A percentile compares a stretch with the other conserved stretches of the same genome.
These are phyloP conservation scores for Cardamine chenopodiifolia DNA, from an alignment of 345 rosid genomes.

Conservation along the genomic window DNA sequence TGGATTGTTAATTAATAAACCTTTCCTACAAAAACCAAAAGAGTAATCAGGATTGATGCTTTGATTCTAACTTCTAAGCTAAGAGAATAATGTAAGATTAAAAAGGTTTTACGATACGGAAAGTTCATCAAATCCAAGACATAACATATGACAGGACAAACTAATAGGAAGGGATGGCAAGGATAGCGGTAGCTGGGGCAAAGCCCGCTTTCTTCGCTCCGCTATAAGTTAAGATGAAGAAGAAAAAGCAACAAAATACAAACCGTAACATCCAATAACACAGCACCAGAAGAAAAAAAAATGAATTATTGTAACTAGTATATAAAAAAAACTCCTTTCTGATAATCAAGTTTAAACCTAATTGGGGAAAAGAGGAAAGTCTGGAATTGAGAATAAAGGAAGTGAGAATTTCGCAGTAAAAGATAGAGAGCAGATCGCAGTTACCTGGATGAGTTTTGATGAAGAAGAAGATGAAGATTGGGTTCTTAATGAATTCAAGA, in stretches of 20 bases:
- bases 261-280: not conserved
- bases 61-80: conserved; percentile 35
- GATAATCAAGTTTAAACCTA: not conserved
- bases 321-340: no score
- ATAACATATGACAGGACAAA: no score
- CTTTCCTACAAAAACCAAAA: conserved; percentile 42
- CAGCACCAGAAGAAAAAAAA: not conserved
- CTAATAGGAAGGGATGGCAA: no score
- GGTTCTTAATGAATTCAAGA: not conserved
- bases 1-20: conserved; percentile 32
- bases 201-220: no score
- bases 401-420: not conserved
- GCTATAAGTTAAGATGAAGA: conserved; percentile 1
- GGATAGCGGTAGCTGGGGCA: no score
- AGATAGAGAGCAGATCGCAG: conserved; percentile 26
- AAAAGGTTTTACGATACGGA: not conserved
- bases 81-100: conserved; percentile 17
- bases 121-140: not conserved
- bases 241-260: not conserved
- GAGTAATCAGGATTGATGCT: conserved; percentile 4
- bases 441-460: not conserved
- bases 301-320: no score
- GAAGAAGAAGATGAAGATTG: conserved; percentile 19
- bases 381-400: conserved; percentile 8
- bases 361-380: not conserved